Base-by-base conservation (phyloP, 306 rosid genomes). In the Inga laurina region DNA sequence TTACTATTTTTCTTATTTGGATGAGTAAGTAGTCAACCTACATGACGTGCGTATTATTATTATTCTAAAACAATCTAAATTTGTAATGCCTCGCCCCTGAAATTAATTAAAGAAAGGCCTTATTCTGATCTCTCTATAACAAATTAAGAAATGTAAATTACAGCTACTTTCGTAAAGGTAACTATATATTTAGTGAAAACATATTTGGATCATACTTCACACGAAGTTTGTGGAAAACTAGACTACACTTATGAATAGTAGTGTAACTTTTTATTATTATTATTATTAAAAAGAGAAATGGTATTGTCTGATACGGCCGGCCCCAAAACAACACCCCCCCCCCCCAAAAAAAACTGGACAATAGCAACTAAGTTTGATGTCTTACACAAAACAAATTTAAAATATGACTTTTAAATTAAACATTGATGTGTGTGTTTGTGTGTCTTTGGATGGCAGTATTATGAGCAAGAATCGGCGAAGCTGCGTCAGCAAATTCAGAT, bases 401-500 rank as follows among this genome's bases (percentile, higher is more conserved):
- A 24, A 34, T 66, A 32, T 34, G 12, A 35, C 7, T 34, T 34
- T 35, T 18, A 15, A 12, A 35, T 9, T 67, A 3, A 37, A 56
- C 14, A 4, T 81, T 22, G 34, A 71, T 22, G 15, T 45, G 1
- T 37, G 16, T 49, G 64, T 73, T 3, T 19, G 3, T 37, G 16
- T 49, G 64, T 73, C 2, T 19, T 37, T 66, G 77, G 37, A 78
- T 77, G 75, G 77, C 76, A 93, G 99, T 93, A 95, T 81, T 96
- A 92, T 84, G 98, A 96, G 71, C 98, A 91, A 90, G 98, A 96
- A 87, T 96, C 99, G 11, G 94, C 97, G 61, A 96, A 93, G 88
- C 90, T 96, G 88, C 84, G 94, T 81, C 97, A 93, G 75, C 99
- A 93, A 75, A 96, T 96, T 64, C 98, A 93, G 82, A 91, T 92